Evolutionary conservation across 2,329 filamentous ascomycete species (phyloP).

Genomic region (Coccinonectria pachysandricola): DNA sequence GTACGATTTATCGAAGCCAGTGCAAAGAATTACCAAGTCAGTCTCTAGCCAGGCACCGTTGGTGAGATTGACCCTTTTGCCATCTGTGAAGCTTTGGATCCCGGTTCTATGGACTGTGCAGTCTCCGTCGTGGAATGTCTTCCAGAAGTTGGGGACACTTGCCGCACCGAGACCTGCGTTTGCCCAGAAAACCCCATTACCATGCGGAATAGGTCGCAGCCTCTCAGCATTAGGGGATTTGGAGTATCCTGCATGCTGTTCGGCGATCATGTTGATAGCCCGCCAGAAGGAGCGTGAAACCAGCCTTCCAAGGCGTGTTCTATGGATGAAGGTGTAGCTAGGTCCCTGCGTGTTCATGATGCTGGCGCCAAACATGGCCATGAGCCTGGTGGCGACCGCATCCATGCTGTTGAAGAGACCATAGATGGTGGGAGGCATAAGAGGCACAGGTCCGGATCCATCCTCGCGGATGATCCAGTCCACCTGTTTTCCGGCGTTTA

Average conservation of each 20-base stretch:
- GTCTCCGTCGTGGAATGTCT: slow-evolving; percentile 19
- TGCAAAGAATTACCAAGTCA: slow-evolving; percentile 15
- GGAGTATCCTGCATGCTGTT: slow-evolving; percentile 17
- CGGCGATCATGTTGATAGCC: slow-evolving; percentile 7
- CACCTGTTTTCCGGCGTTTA: no score
- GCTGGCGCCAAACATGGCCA: slow-evolving; percentile 16
- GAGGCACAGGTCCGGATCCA: no score
- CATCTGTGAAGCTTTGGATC: slow-evolving; percentile 10
- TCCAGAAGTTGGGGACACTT: slow-evolving; percentile 24
- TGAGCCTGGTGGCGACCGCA: slow-evolving; percentile 15
- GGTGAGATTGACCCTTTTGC: slow-evolving; percentile 8
- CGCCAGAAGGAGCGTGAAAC: slow-evolving; percentile 11
- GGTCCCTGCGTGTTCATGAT: slow-evolving; percentile 21
- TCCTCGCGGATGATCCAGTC: no score
- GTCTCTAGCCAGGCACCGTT: slow-evolving; percentile 8
- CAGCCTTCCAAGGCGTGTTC: slow-evolving; percentile 10
- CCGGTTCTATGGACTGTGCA: slow-evolving; percentile 15
- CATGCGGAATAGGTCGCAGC: slow-evolving; percentile 10
- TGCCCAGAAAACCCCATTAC: slow-evolving; percentile 23
- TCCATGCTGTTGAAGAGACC: slow-evolving; percentile 20
- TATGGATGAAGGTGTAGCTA: slow-evolving; percentile 18
- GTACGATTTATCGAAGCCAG: slow-evolving; percentile 15
- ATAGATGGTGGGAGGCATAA: slow-evolving; percentile 16
- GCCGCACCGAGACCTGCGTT: slow-evolving; percentile 20
- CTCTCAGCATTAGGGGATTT: slow-evolving; percentile 11